Evolutionary conservation across 345 rosid species (phyloP).

Genomic region (Pistacia vera): DNA sequence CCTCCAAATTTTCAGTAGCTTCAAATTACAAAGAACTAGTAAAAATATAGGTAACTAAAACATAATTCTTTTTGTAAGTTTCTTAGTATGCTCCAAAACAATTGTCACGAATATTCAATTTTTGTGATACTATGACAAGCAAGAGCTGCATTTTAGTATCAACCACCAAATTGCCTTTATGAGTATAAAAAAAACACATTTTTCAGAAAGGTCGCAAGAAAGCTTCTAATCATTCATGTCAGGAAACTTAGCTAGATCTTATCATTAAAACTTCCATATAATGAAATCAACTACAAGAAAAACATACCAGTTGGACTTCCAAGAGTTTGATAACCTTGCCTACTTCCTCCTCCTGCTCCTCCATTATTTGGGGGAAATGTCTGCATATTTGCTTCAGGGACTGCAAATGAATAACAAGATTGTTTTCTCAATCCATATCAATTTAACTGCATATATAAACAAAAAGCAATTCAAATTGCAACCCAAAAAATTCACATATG

Average conservation of each 20-base stretch:
- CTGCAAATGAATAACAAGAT: slow-evolving; percentile 39
- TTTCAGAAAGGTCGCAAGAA: neutral
- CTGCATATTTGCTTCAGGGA: slow-evolving; percentile 72
- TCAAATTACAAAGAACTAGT: neutral
- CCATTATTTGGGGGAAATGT: slow-evolving; percentile 61
- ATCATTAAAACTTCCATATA: neutral
- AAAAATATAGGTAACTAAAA: neutral
- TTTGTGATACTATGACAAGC: neutral
- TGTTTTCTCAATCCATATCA: neutral
- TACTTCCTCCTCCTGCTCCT: slow-evolving; percentile 37
- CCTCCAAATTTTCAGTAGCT: neutral
- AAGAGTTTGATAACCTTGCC: slow-evolving; percentile 77
- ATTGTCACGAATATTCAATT: neutral
- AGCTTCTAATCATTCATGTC: neutral
- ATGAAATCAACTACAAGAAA: slow-evolving; percentile 4
- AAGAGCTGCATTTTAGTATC: neutral
- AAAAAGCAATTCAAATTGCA: slow-evolving; percentile 2
- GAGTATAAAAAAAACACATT: too few relatives aligned
- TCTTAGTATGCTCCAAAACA: neutral
- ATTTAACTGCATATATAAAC: neutral
- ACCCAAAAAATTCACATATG: slow-evolving; percentile 1
- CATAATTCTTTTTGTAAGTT: neutral
- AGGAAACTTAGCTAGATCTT: neutral
- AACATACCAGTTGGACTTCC: slow-evolving; percentile 60
- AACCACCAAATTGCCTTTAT: neutral